Evolutionary conservation across 805 yeast genomes (phyloP), one percentile per base, ranked within the genome.

Genomic region (Maudiozyma bulderi): DNA sequence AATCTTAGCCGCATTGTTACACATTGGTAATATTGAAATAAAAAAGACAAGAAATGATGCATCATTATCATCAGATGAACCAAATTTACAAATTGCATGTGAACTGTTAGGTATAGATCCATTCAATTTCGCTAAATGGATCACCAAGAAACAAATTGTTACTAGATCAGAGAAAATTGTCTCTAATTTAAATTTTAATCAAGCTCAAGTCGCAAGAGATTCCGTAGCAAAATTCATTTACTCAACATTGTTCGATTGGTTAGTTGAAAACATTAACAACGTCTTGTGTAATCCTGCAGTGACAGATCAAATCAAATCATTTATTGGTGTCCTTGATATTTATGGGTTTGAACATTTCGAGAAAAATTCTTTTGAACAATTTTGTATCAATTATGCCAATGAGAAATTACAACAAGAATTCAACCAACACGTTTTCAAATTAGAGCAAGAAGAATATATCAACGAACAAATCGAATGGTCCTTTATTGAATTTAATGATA

Each of bases 311-410:
- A 75, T 83, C 48, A 70, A 75, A 43, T 77, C 87, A 1, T 93
- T 91, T 59, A 91, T 91, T 60, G 99, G 99, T 66, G 98, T 91
- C 32, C 76, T 91, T 59, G 99, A 91, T 82, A 91, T 91, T 58
- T 91, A 91, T 63, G 99, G 99, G 28, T 91, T 91, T 66, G 99
- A 91, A 69, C 97, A 91, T 69, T 91, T 91, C 65, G 90, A 87
- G 57, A 82, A 79, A 60, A 91, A 91, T 70, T 89, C 96, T 8
- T 91, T 91, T 62, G 99, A 91, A 70, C 99, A 91, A 68, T 91
- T 91, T 69, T 91, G 99, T 73, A 90, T 90, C 69, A 90, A 90
- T 67, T 90, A 90, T 66, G 96, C 97, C 43, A 90, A 90, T 69
- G 99, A 91, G 72, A 91, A 91, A 69, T 76, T 91, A 59, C 98